Percentiles rank a stretch among this genome's conserved stretches.
Conservation (phyloP, 2,329 filamentous ascomycete species). For the Xylaria sp. region DNA sequence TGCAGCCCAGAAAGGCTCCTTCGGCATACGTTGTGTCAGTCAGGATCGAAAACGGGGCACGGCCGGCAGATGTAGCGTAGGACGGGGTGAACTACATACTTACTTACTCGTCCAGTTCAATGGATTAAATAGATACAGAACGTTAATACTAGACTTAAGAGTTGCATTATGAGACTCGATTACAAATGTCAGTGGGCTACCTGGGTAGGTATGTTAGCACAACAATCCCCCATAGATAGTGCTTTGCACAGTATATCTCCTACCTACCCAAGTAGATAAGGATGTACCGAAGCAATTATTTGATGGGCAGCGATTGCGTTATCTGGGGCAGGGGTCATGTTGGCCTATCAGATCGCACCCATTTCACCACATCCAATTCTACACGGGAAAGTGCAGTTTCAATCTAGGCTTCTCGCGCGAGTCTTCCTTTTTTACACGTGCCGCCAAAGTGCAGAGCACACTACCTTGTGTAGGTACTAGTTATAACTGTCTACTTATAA, state of each 20-base stretch:
- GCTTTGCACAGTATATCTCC: neutral
- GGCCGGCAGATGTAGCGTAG: slow-evolving; percentile 3
- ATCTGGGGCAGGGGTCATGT: slow-evolving; percentile 15
- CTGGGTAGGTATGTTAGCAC: too few relatives aligned
- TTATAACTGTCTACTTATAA: too few relatives aligned
- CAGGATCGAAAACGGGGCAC: slow-evolving; percentile 6
- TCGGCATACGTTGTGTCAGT: slow-evolving; percentile 25
- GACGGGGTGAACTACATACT: neutral
- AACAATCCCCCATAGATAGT: neutral
- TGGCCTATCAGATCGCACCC: slow-evolving; percentile 7
- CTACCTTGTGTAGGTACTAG: too few relatives aligned
- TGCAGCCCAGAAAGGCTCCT: slow-evolving; percentile 26
- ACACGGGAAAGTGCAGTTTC: neutral
- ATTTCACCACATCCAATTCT: neutral
- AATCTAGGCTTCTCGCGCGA: neutral
- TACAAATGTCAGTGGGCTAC: neutral
- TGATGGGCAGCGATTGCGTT: slow-evolving; percentile 20
- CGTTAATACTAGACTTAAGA: neutral
- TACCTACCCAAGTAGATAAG: slow-evolving; percentile 7
- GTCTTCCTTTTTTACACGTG: neutral
- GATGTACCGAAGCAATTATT: neutral
- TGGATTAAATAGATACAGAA: neutral
- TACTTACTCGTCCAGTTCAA: neutral
- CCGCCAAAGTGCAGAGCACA: neutral
- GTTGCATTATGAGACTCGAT: neutral